Evolutionary conservation across 2,329 filamentous ascomycete genomes (phyloP).

Genomic region (Stachybotrys chartarum): DNA sequence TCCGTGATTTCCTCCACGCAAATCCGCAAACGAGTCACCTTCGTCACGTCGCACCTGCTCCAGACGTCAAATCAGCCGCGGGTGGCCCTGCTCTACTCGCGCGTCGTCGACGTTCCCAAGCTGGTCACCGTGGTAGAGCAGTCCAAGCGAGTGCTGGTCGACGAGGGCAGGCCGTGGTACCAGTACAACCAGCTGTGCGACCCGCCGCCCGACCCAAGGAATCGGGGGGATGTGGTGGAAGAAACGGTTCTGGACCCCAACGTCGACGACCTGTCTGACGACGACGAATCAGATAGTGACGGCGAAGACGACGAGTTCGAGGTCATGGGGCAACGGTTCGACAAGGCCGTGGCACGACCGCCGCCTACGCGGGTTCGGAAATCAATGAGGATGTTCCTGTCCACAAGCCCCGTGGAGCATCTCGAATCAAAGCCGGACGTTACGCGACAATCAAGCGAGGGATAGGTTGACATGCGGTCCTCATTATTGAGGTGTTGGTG

Average conservation of each 20-base stretch:
- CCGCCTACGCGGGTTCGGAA: slow-evolving; percentile 39
- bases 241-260: slow-evolving; percentile 31
- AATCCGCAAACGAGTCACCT: slow-evolving; percentile 47
- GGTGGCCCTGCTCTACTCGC: slow-evolving; percentile 43
- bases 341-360: slow-evolving; percentile 41
- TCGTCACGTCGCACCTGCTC: slow-evolving; percentile 37
- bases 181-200: slow-evolving; percentile 53
- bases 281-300: slow-evolving; percentile 25
- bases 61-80: slow-evolving; percentile 15
- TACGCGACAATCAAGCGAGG: slow-evolving; percentile 38
- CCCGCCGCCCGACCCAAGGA: slow-evolving; percentile 24
- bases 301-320: slow-evolving; percentile 47
- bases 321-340: slow-evolving; percentile 48
- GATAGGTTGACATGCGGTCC: neutral
- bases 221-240: slow-evolving; percentile 29
- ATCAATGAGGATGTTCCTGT: slow-evolving; percentile 55
- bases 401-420: slow-evolving; percentile 44
- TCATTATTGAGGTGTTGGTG: neutral
- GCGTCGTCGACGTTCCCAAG: slow-evolving; percentile 49
- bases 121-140: slow-evolving; percentile 63
- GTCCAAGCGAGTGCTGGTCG: slow-evolving; percentile 47
- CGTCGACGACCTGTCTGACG: neutral
- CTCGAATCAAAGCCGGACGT: slow-evolving; percentile 41
- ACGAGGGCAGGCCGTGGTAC: slow-evolving; percentile 39
- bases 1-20: slow-evolving; percentile 54